These are phyloP conservation scores for Teunomyces funiuensis DNA, from an alignment of 805 yeast genomes.

Conservation along the genomic window DNA sequence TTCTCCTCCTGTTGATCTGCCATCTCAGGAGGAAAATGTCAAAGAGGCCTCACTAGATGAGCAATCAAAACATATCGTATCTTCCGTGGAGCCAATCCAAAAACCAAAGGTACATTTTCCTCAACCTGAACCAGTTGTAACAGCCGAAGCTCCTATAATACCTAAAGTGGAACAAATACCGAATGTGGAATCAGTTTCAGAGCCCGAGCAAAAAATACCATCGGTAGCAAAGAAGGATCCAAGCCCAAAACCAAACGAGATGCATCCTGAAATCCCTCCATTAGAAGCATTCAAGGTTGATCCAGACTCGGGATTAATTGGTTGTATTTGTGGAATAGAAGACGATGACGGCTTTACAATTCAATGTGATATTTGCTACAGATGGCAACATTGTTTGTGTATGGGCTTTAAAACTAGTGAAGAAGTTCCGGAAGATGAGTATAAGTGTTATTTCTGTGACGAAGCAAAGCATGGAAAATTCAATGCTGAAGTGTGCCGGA, in stretches of 20 bases:
- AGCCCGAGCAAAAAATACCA: neutral
- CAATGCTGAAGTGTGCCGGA: conserved; percentile 36
- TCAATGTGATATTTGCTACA: conserved; percentile 87
- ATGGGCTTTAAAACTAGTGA: conserved; percentile 71
- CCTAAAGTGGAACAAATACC: neutral
- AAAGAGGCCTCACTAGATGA: neutral
- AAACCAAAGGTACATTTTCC: too few species aligned
- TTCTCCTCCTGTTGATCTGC: neutral
- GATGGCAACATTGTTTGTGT: conserved; percentile 96
- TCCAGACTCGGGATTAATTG: conserved; percentile 81
- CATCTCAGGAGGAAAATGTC: neutral
- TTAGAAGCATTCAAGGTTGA: conserved; percentile 58
- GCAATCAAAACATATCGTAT: neutral
- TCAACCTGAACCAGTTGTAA: neutral
- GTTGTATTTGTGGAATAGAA: conserved; percentile 83
- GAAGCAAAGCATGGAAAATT: conserved; percentile 42
- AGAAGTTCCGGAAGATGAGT: conserved; percentile 76
- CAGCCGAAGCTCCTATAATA: neutral
- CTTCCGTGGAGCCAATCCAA: neutral
- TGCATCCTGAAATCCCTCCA: conserved; percentile 23
- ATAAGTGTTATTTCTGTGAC: conserved; percentile 77
- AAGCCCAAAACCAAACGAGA: neutral
- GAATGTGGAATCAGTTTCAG: neutral
- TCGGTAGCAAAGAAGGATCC: neutral
- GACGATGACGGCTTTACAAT: conserved; percentile 94